Percentiles rank a stretch among this genome's conserved stretches.
Conservation (phyloP, 495 filamentous ascomycete genomes). For the Annulohypoxylon stygium region DNA sequence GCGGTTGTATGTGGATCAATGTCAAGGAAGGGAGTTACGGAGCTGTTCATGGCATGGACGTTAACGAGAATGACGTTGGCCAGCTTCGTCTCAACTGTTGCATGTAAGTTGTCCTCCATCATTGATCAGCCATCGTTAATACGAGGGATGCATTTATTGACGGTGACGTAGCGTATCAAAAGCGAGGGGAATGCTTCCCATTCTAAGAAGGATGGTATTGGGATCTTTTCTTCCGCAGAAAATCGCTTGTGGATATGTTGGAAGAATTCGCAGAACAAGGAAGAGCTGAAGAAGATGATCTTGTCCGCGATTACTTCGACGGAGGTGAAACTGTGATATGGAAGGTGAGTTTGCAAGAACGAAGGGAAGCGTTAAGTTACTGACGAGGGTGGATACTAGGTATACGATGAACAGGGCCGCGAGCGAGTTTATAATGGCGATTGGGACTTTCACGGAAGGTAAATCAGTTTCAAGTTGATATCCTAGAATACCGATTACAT, state of each 20-base stretch:
- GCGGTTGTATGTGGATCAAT: slow-evolving; percentile 38
- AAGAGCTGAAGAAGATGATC: slow-evolving; percentile 14
- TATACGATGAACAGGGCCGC: slow-evolving; percentile 15
- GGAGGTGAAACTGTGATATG: slow-evolving; percentile 35
- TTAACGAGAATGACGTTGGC: slow-evolving; percentile 36
- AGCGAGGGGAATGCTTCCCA: slow-evolving; percentile 2
- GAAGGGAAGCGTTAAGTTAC: background rate
- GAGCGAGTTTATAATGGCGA: slow-evolving; percentile 3
- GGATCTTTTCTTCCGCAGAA: slow-evolving; percentile 36
- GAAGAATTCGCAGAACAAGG: slow-evolving; percentile 33
- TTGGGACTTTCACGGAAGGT: slow-evolving; percentile 18
- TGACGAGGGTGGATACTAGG: slow-evolving; percentile 3
- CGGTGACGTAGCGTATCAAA: slow-evolving; percentile 5
- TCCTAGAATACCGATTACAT: background rate
- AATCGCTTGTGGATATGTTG: slow-evolving; percentile 28
- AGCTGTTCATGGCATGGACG: slow-evolving; percentile 22
- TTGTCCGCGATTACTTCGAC: slow-evolving; percentile 30
- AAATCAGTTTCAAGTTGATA: background rate
- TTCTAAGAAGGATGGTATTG: slow-evolving; percentile 25
- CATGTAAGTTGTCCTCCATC: slow-evolving; percentile 12
- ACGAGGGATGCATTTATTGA: background rate
- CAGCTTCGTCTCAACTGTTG: slow-evolving; percentile 13
- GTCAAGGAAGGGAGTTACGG: slow-evolving; percentile 35
- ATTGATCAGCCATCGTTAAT: background rate
- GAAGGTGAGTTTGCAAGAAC: slow-evolving; percentile 17